A percentile compares a stretch with the other conserved stretches of the same genome.
phyloP scores from a whole-genome alignment of 345 rosid genomes.

The Crucihimalaya himalaica region DNA sequence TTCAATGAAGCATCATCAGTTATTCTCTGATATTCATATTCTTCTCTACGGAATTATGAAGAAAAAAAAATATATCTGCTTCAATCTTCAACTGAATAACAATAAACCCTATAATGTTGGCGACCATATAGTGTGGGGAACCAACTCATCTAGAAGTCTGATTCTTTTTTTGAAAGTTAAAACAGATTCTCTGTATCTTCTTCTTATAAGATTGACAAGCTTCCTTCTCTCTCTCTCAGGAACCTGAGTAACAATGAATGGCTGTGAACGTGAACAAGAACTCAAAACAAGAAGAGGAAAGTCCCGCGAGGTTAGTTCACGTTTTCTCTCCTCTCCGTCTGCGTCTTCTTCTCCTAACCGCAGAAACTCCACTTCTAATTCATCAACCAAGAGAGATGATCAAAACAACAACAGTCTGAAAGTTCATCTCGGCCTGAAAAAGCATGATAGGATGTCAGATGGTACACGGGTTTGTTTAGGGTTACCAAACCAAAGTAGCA shows the following conservation, averaged over 20 bases:
- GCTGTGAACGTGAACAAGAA: constrained; percentile 38
- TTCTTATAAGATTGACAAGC: constrained; percentile 1
- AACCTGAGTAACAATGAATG: constrained; percentile 47
- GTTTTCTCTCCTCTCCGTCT: constrained; percentile 58
- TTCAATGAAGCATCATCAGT: constrained; percentile 25
- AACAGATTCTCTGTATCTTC: constrained; percentile 13
- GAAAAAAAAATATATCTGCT: background rate
- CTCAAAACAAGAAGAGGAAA: constrained; percentile 49
- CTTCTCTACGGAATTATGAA: background rate
- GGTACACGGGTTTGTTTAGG: constrained; percentile 1
- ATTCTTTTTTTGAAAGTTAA: constrained; percentile 37
- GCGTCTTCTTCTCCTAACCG: constrained; percentile 44
- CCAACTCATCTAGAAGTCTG: constrained; percentile 44
- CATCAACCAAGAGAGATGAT: constrained; percentile 42
- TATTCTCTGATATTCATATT: background rate
- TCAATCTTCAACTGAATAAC: constrained; percentile 15
- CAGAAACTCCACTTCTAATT: constrained; percentile 41
- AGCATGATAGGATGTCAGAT: constrained; percentile 25
- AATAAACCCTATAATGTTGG: constrained; percentile 44
- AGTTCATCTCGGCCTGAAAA: constrained; percentile 19
- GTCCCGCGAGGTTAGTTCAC: constrained; percentile 66
- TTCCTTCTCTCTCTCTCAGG: constrained; percentile 15
- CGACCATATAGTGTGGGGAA: constrained; percentile 44
- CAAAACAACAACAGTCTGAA: background rate
- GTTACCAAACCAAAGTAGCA: constrained; percentile 23